These are phyloP conservation scores for Pisolithus albus DNA, from an alignment of 768 basidiomycete species.

Conservation along the genomic window DNA sequence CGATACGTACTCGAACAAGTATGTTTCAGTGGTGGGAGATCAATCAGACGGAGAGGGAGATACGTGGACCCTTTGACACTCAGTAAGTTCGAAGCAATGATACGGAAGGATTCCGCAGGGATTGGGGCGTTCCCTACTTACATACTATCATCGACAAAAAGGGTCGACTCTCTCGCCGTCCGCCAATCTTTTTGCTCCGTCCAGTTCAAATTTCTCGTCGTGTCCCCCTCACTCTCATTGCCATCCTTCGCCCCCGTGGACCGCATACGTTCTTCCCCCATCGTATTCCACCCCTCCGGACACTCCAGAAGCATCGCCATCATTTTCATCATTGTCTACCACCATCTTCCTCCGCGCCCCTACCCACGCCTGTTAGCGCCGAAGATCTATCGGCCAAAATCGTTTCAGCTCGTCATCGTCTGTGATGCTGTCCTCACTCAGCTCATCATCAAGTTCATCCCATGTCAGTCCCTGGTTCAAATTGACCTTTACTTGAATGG, in stretches of 20 bases:
- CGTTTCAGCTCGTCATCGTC: conserved; percentile 49
- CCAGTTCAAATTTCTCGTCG: conserved; percentile 22
- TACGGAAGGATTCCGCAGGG: too few relatives aligned
- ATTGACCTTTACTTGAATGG: conserved; percentile 71
- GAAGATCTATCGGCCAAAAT: conserved; percentile 46
- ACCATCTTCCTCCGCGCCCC: conserved; percentile 56
- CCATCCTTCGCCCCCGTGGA: conserved; percentile 28
- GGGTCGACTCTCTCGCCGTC: conserved; percentile 39
- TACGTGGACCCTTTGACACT: too few relatives aligned
- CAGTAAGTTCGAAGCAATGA: too few relatives aligned
- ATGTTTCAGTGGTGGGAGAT: too few relatives aligned
- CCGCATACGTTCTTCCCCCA: conserved; percentile 5
- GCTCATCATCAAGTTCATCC: conserved; percentile 72
- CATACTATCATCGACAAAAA: conserved; percentile 53
- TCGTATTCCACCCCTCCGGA: conserved; percentile 25
- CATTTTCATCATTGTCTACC: conserved; percentile 43
- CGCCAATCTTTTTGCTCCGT: conserved; percentile 28
- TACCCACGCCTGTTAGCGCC: conserved; percentile 49
- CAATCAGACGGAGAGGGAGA: too few relatives aligned
- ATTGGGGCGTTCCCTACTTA: conserved; percentile 67
- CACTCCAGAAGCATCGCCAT: conserved; percentile 48
- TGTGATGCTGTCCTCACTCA: conserved; percentile 75
- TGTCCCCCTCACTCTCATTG: conserved; percentile 24
- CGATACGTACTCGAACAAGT: conserved; percentile 90
- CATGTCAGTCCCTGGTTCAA: conserved; percentile 81